Conservation (phyloP, 257 asterid genomes). For the Catharanthus roseus region DNA sequence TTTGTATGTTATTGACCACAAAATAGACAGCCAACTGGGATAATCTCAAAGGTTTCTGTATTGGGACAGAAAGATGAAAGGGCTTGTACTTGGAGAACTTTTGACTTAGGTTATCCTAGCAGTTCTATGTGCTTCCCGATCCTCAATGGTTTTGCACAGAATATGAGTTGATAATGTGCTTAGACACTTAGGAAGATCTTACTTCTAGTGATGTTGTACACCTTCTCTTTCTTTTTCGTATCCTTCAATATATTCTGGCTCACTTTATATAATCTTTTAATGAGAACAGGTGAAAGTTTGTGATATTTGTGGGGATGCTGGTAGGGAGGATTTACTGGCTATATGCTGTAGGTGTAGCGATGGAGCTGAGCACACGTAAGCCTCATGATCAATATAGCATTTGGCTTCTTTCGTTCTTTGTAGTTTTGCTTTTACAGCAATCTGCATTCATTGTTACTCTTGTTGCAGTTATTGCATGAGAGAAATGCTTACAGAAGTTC, state of each 20-base stretch:
- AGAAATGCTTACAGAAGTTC: slow-evolving; percentile 56
- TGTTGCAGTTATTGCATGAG: slow-evolving; percentile 82
- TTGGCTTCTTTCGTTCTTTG: not conserved
- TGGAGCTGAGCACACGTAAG: slow-evolving; percentile 99
- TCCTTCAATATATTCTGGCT: not conserved
- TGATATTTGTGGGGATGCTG: slow-evolving; percentile 97
- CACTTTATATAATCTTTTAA: not conserved
- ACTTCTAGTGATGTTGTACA: not conserved
- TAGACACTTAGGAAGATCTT: not conserved
- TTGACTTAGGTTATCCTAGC: not conserved
- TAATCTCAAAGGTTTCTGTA: too few species aligned
- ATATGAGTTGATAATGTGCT: not conserved
- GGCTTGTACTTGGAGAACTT: not conserved
- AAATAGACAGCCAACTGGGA: not conserved
- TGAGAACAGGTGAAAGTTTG: slow-evolving; percentile 78
- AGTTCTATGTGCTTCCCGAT: not conserved
- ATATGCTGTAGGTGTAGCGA: slow-evolving; percentile 78
- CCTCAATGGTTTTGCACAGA: not conserved
- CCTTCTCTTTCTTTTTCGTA: not conserved
- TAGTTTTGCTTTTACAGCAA: slow-evolving; percentile 15
- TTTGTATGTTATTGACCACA: not conserved
- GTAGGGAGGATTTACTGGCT: slow-evolving; percentile 88
- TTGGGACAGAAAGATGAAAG: not conserved
- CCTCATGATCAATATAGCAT: not conserved
- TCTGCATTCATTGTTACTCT: slow-evolving; percentile 11